Base-by-base conservation (phyloP, 2,329 filamentous ascomycete species). In the Trichophyton mentagrophytes region DNA sequence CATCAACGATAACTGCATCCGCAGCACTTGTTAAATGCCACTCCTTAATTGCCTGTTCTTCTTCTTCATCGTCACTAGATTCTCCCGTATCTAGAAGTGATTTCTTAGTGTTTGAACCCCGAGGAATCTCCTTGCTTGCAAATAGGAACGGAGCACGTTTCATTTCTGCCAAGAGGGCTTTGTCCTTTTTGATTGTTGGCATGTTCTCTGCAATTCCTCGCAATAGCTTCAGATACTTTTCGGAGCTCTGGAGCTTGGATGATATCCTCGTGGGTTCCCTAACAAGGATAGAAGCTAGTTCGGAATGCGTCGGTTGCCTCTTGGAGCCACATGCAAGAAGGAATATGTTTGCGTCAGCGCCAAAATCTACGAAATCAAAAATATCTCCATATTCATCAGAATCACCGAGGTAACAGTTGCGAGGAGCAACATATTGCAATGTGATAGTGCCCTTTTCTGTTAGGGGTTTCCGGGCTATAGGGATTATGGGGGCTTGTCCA, bases 291-390 rank as follows among this genome's bases (percentile, higher is more conserved):
- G 83, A 80, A 3, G 91, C 92, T 66, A 99, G 83, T 72, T 99
- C 93, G 2, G 83, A 72, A 67, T 89, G 93, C 2, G 87, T 95
- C 3, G 93, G 93, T 72, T 99, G 92, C 64, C 84, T 85, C 73
- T 95, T 96, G 2, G 90, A 92, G 8, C 93, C 93, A 65, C 91
- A 89, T 64, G 89, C 88, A 67, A 90, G 83, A 17, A 99, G 76
- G 68, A 99, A 99, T 0, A 87, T 79, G 68, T 97, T 97, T 1
- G 89, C 92, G 69, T 92, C 85, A 38, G 80, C 77, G 0, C 92
- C 90, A 75, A 96, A 99, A 70, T 97, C 89, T 13, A 97, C 91
- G 73, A 96, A 99, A 70, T 97, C 90, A 66, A 99, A 96, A 36
- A 99, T 95, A 36, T 95, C 88, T 9, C 84, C 87, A 68, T 95